Evolutionary conservation across 805 yeast species (phyloP).

Genomic region (Pichia californica): DNA sequence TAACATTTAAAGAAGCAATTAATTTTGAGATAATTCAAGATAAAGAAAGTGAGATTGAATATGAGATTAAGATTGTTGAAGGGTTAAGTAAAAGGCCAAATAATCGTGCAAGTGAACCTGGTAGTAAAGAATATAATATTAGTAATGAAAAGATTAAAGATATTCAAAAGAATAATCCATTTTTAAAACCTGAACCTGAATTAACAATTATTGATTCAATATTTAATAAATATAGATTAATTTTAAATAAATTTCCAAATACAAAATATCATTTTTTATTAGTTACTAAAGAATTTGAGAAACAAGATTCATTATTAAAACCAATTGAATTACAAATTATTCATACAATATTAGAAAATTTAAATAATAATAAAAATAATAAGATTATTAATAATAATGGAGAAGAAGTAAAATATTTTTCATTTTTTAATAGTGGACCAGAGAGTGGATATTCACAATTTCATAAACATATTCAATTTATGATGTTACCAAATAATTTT

Average conservation of each 20-base stretch:
- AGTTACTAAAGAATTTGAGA: conserved; percentile 66
- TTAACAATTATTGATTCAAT: conserved; percentile 52
- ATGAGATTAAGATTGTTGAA: conserved; percentile 29
- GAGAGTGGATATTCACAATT: conserved; percentile 91
- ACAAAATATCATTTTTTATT: conserved; percentile 71
- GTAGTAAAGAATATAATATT: conserved; percentile 32
- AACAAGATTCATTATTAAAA: conserved; percentile 66
- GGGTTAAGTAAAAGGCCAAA: conserved; percentile 30
- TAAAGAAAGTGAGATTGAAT: conserved; percentile 18
- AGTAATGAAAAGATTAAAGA: conserved; percentile 28
- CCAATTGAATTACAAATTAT: conserved; percentile 64
- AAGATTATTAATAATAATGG: not conserved
- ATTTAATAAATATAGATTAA: conserved; percentile 50
- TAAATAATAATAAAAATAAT: conserved; percentile 33
- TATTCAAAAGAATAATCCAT: conserved; percentile 54
- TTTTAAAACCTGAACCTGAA: conserved; percentile 71
- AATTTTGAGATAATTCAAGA: conserved; percentile 21
- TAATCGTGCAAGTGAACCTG: conserved; percentile 31
- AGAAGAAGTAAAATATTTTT: conserved; percentile 49
- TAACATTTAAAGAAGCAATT: conserved; percentile 19
- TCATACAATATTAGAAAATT: conserved; percentile 44
- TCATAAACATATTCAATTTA: conserved; percentile 87
- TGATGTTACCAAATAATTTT: conserved; percentile 59
- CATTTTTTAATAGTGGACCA: conserved; percentile 85
- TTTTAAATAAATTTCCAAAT: conserved; percentile 85